Conservation (phyloP, 2,329 filamentous ascomycete species). For the Venturia aucupariae region DNA sequence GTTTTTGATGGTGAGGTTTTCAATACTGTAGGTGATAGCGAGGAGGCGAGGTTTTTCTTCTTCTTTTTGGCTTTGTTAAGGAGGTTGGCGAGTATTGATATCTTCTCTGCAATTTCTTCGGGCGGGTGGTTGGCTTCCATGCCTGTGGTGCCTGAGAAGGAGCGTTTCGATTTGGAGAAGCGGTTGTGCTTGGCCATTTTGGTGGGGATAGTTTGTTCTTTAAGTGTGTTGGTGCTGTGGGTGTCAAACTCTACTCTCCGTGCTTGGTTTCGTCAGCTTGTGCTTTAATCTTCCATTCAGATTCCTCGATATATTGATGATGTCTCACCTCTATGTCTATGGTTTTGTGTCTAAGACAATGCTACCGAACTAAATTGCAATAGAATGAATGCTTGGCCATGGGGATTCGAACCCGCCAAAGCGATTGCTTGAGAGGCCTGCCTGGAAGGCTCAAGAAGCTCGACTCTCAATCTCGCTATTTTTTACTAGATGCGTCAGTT, state of each 20-base stretch:
- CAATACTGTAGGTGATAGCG: neutral
- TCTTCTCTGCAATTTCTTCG: neutral
- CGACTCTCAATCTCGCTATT: neutral
- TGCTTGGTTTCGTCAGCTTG: neutral
- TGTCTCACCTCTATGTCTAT: neutral
- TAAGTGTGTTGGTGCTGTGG: neutral
- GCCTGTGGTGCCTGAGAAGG: neutral
- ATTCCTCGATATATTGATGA: neutral
- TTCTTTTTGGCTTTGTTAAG: neutral
- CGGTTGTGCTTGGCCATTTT: neutral
- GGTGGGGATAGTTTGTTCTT: neutral
- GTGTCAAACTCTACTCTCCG: neutral
- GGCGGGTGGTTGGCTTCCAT: neutral
- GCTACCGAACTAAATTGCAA: neutral
- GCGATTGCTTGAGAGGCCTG: neutral
- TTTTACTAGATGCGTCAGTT: neutral
- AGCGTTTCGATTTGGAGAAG: conserved; percentile 1
- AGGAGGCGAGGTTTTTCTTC: neutral
- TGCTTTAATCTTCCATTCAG: neutral
- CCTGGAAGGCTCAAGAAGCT: neutral
- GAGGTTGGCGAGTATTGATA: neutral
- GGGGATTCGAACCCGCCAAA: neutral
- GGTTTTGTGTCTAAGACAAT: neutral
- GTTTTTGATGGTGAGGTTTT: neutral
- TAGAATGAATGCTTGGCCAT: neutral